phyloP scores from a whole-genome alignment of 1,284 basidiomycete species.

The Hemileia vastatrix region DNA sequence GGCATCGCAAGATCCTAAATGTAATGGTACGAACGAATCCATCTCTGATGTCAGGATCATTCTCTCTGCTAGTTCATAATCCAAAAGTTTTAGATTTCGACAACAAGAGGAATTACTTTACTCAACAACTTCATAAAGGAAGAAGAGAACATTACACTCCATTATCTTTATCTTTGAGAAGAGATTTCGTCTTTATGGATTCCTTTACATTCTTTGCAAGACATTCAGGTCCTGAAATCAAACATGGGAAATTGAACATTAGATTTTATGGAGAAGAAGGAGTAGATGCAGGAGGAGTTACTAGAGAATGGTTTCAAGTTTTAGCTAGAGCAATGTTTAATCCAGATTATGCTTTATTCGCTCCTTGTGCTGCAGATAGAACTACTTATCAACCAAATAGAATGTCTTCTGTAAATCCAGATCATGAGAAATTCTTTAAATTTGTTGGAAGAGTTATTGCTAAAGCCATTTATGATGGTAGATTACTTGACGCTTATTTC shows the following conservation, averaged over 20 bases:
- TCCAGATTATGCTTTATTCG: slow-evolving; percentile 42
- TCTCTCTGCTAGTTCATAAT: slow-evolving; percentile 41
- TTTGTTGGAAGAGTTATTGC: slow-evolving; percentile 43
- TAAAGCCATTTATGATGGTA: slow-evolving; percentile 43
- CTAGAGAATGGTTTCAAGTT: slow-evolving; percentile 43
- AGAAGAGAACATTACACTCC: slow-evolving; percentile 42
- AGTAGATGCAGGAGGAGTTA: slow-evolving; percentile 42
- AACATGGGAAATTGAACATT: slow-evolving; percentile 43
- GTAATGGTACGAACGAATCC: slow-evolving; percentile 44
- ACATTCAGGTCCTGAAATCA: slow-evolving; percentile 39
- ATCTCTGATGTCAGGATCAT: slow-evolving; percentile 42
- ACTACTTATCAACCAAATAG: slow-evolving; percentile 47
- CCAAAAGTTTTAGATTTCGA: slow-evolving; percentile 44
- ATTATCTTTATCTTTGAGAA: slow-evolving; percentile 35
- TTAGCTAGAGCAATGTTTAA: slow-evolving; percentile 44
- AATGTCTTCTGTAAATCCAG: slow-evolving; percentile 38
- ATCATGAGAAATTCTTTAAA: slow-evolving; percentile 42
- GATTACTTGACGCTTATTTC: slow-evolving; percentile 42
- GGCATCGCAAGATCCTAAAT: slow-evolving; percentile 42
- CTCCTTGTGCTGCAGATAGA: slow-evolving; percentile 44
- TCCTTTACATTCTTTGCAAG: slow-evolving; percentile 40
- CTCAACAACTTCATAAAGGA: slow-evolving; percentile 43
- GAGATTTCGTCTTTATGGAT: slow-evolving; percentile 40
- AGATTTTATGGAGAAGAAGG: slow-evolving; percentile 43
- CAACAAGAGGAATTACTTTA: slow-evolving; percentile 44